Evolutionary conservation across 257 asterid species (phyloP), one percentile per base, ranked within the genome.

Genomic region (Leptodermis oblonga): DNA sequence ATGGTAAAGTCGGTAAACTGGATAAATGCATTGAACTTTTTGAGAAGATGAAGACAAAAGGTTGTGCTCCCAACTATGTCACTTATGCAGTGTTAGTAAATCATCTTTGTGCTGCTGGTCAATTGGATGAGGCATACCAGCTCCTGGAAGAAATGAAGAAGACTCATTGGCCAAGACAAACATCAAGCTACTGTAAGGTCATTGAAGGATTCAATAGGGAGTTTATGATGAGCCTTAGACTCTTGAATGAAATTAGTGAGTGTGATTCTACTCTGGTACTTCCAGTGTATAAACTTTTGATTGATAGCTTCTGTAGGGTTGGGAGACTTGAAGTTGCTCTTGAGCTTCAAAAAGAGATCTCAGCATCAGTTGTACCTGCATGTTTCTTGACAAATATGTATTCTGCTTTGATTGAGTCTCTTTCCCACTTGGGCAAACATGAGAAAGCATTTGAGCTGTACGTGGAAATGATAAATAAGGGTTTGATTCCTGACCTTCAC

Each of bases 61-160:
- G 91, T 67, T 86, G 91, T 70, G 95, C 95, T 18, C 99, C 99
- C 61, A 88, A 90, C 73, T 80, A 86, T 72, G 79, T 93, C 69
- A 90, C 99, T 0, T 93, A 93, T 77, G 73, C 85, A 46, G 94
- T 89, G 69, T 77, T 87, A 65, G 89, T 90, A 73, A 88, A 86
- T 14, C 96, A 85, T 78, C 89, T 87, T 54, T 86, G 95, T 79
- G 73, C 56, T 68, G 76, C 71, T 33, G 96, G 91, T 63, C 79
- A 49, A 1, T 75, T 88, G 80, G 92, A 93, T 56, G 97, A 90
- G 76, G 99, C 99, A 70, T 82, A 77, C 78, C 87, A 73, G 70
- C 87, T 88, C 74, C 82, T 90, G 59, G 95, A 90, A 80, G 97
- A 93, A 77, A 93, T 93, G 99, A 90, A 84, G 76, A 95, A 82